Conservation (phyloP, 2,329 filamentous ascomycete species). For the Nothopassalora personata region DNA sequence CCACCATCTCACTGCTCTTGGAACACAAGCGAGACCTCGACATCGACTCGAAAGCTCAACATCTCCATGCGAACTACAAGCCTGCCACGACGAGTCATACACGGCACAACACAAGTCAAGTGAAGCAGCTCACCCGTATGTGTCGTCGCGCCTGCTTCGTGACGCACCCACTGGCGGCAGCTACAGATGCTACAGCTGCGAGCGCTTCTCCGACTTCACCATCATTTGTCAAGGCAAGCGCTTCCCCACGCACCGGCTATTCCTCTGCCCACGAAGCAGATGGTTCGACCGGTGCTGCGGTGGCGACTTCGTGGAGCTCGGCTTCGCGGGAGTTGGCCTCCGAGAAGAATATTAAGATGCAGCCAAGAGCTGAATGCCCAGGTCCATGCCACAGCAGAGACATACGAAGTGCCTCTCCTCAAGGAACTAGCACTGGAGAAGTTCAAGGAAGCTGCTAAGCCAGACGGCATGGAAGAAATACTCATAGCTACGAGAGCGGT, state of each 20-base stretch:
- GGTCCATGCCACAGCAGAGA: neutral
- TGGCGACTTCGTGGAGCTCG: too few species aligned
- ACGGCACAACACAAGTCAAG: too few species aligned
- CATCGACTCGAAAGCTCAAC: too few species aligned
- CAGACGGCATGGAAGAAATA: neutral
- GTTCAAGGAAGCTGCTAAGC: neutral
- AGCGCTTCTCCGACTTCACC: slow-evolving; percentile 2
- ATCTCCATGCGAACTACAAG: too few species aligned
- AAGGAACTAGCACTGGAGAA: slow-evolving; percentile 7
- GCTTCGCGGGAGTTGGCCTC: too few species aligned
- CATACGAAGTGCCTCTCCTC: slow-evolving; percentile 4
- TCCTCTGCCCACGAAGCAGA: neutral
- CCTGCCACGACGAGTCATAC: too few species aligned
- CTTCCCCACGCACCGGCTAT: neutral
- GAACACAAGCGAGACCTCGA: too few species aligned
- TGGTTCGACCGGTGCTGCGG: slow-evolving; percentile 1
- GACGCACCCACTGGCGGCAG: neutral
- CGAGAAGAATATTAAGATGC: too few species aligned
- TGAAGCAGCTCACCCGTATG: too few species aligned
- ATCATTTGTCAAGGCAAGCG: neutral
- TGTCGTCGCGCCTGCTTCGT: neutral
- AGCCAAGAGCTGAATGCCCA: neutral
- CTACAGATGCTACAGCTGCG: neutral
- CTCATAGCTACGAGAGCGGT: neutral
- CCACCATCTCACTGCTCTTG: too few species aligned